phyloP scores from a whole-genome alignment of 768 basidiomycete genomes.

The Macrolepiota albuminosa region DNA sequence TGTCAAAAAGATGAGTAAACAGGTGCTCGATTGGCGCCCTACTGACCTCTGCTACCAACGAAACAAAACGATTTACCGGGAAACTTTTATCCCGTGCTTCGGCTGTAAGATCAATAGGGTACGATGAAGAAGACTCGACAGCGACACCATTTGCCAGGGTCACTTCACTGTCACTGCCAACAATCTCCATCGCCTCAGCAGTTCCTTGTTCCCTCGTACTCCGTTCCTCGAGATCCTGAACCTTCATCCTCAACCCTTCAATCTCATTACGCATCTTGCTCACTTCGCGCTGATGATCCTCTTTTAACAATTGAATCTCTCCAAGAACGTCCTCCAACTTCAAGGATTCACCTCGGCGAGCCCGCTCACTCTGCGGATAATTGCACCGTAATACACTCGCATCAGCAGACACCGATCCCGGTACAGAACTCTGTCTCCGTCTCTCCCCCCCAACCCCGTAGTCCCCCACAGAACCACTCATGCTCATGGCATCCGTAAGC shows the following conservation, averaged over 20 bases:
- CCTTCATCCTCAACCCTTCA: constrained; percentile 8
- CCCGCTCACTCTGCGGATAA: neutral
- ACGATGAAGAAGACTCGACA: neutral
- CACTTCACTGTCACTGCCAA: neutral
- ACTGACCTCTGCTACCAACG: neutral
- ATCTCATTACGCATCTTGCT: constrained; percentile 9
- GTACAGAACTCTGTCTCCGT: neutral
- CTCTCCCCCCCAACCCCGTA: neutral
- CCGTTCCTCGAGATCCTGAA: constrained; percentile 1
- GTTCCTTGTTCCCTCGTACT: neutral
- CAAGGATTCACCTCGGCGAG: neutral
- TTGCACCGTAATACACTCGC: neutral
- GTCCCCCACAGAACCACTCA: neutral
- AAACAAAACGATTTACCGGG: neutral
- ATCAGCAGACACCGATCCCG: neutral
- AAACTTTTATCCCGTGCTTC: neutral
- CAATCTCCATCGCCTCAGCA: neutral
- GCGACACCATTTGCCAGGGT: neutral
- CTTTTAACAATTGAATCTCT: neutral
- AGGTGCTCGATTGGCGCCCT: neutral
- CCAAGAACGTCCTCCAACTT: neutral
- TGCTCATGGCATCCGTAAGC: constrained; percentile 6
- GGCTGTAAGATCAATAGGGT: neutral
- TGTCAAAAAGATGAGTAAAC: neutral
- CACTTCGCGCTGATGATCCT: constrained; percentile 3